phyloP scores from a whole-genome alignment of 2,329 filamentous ascomycete species.

The Aspergillus viridinutans region DNA sequence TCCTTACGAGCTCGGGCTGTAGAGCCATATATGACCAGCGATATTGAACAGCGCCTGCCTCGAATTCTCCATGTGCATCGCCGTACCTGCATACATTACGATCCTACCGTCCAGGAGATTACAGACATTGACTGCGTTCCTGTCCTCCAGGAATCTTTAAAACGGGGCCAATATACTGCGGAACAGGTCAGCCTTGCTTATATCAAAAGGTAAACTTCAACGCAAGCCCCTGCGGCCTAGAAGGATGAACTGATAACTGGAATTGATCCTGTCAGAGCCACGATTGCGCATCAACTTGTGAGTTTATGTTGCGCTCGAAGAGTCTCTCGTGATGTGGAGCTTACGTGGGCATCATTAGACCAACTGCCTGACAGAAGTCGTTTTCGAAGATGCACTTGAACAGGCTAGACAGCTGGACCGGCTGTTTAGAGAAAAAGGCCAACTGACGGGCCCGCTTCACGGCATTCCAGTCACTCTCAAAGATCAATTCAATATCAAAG shows the following conservation, averaged over 20 bases:
- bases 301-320: background rate
- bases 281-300: constrained; percentile 28
- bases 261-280: constrained; percentile 18
- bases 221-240: background rate
- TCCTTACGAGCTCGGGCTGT: constrained; percentile 22
- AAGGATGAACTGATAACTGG: background rate
- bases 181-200: constrained; percentile 28
- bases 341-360: constrained; percentile 19
- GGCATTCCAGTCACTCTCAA: constrained; percentile 56
- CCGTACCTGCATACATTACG: constrained; percentile 20
- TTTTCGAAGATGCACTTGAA: constrained; percentile 32
- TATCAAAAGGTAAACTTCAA: constrained; percentile 28
- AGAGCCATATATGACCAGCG: constrained; percentile 23
- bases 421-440: constrained; percentile 27
- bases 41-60: constrained; percentile 22
- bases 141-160: constrained; percentile 16
- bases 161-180: constrained; percentile 22
- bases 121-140: constrained; percentile 29
- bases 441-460: constrained; percentile 49
- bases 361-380: constrained; percentile 35
- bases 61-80: constrained; percentile 19
- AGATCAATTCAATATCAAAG: constrained; percentile 60
- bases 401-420: constrained; percentile 29
- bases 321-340: background rate
- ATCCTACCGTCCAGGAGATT: constrained; percentile 22